Evolutionary conservation across 2,329 filamentous ascomycete species (phyloP), one percentile per base, ranked within the genome.

Genomic region (Alternaria viburni): DNA sequence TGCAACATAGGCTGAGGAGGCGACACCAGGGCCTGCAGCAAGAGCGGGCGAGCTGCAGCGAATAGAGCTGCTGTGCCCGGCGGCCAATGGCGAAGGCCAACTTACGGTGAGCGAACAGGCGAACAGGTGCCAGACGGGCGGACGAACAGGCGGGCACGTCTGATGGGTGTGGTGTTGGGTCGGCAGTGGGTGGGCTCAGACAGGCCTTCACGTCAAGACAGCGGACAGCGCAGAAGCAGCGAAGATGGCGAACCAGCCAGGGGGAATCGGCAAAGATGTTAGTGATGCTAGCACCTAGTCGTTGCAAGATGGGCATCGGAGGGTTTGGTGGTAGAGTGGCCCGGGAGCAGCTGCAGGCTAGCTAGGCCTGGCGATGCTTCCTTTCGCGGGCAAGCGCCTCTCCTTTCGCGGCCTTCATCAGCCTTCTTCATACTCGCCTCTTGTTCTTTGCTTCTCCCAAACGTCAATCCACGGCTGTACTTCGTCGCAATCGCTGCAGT

Each of bases 331-430:
- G 60, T 59, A 32, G 30, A 28, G 56, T 65, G 59, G 70, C 62
- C 60, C 65, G 66, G 51, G 59, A 68, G 36, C 36, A 41, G 15
- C 36, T 41, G 36, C 46, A 51, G 51, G 45, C 50, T 55, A 65
- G 58, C 64, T 55, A 61, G 54, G 45, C 52, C 66, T 69, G 69
- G 69, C 64, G 66, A 64, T 47, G 64, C 61, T 64, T 55, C 66
- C 63, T 59, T 70, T 65, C 65, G 59, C 66, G 66, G 66, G 52
- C 62, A 68, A 69, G 68, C 68, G 66, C 61, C 55, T 65, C 67
- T 70, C 68, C 68, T 70, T 70, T 70, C 66, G 67, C 63, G 36
- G 63, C 66, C 65, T 68, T 49, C 59, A 62, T 65, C 67, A 69
- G 63, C 62, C 59, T 46, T 62, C 55, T 49, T 62, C 58, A 60